These are phyloP conservation scores for Neurospora tetraspora DNA, from an alignment of 495 filamentous ascomycete genomes.

Conservation along the genomic window DNA sequence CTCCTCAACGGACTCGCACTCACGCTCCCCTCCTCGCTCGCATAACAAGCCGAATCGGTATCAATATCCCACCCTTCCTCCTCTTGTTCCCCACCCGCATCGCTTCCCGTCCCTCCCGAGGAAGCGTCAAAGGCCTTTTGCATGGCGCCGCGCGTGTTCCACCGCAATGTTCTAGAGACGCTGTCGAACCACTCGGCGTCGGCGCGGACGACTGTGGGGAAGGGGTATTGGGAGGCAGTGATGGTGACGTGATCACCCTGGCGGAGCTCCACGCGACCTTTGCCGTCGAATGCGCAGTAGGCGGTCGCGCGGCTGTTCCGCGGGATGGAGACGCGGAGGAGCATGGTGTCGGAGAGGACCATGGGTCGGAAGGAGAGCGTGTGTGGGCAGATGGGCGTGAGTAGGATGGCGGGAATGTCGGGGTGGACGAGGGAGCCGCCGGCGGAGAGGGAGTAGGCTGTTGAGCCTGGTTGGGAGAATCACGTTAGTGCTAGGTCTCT, in stretches of 20 bases:
- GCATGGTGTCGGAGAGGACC: slow-evolving; percentile 93
- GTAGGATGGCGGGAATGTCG: slow-evolving; percentile 91
- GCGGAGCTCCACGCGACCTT: slow-evolving; percentile 81
- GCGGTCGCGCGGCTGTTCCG: slow-evolving; percentile 76
- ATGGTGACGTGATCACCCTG: slow-evolving; percentile 92
- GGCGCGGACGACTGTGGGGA: slow-evolving; percentile 79
- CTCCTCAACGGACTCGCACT: slow-evolving; percentile 56
- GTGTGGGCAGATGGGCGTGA: slow-evolving; percentile 96
- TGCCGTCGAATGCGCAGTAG: slow-evolving; percentile 94
- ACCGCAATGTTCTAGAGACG: slow-evolving; percentile 78
- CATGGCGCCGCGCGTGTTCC: slow-evolving; percentile 80
- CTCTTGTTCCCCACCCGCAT: slow-evolving; percentile 30
- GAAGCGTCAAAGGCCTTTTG: slow-evolving; percentile 67
- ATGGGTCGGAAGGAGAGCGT: slow-evolving; percentile 94
- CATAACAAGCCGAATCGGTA: slow-evolving; percentile 59
- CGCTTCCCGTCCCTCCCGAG: slow-evolving; percentile 18
- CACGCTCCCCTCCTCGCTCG: slow-evolving; percentile 50
- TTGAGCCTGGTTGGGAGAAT: slow-evolving; percentile 47
- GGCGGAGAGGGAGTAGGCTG: slow-evolving; percentile 91
- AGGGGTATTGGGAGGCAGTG: slow-evolving; percentile 87
- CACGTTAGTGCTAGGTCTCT: slow-evolving; percentile 3
- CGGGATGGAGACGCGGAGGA: slow-evolving; percentile 80
- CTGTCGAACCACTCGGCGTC: slow-evolving; percentile 91
- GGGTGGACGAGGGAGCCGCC: slow-evolving; percentile 94
- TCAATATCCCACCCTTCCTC: slow-evolving; percentile 73